These are phyloP conservation scores for Blumeriella jaapii DNA, from an alignment of 2,329 filamentous ascomycete species.

Conservation along the genomic window DNA sequence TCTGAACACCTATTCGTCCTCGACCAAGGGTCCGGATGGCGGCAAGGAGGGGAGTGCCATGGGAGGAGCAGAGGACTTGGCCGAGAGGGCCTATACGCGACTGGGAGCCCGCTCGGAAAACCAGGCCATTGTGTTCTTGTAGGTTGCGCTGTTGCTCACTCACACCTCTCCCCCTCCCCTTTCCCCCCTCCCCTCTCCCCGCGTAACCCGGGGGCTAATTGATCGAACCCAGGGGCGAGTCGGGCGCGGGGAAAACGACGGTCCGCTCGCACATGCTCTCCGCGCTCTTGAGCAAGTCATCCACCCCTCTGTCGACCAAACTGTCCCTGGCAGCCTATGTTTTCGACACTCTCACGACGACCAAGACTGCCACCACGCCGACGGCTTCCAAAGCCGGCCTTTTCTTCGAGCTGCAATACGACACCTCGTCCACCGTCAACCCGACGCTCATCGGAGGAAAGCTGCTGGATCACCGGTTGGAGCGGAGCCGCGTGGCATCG, in stretches of 20 bases:
- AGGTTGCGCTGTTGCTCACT: constrained; percentile 39
- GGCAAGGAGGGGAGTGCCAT: constrained; percentile 84
- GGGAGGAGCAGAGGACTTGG: constrained; percentile 86
- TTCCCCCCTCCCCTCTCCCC: no score
- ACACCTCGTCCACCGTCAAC: constrained; percentile 72
- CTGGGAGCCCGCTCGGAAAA: constrained; percentile 85
- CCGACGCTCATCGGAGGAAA: constrained; percentile 90
- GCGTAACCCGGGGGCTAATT: constrained; percentile 5
- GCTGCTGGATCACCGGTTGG: constrained; percentile 82
- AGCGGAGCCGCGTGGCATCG: constrained; percentile 80
- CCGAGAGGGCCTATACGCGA: constrained; percentile 72
- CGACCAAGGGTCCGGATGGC: constrained; percentile 79
- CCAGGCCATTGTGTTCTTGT: constrained; percentile 88
- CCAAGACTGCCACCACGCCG: constrained; percentile 89
- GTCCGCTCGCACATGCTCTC: constrained; percentile 81
- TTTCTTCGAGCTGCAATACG: constrained; percentile 94
- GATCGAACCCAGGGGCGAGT: constrained; percentile 62
- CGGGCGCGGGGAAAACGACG: constrained; percentile 91
- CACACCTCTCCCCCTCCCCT: no score
- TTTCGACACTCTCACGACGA: constrained; percentile 92
- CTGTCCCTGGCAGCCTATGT: constrained; percentile 88
- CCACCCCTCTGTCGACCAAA: constrained; percentile 86
- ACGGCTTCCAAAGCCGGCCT: constrained; percentile 92
- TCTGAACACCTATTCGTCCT: constrained; percentile 89
- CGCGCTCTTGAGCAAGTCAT: constrained; percentile 76